Conservation (phyloP, 2,329 filamentous ascomycete species). For the Fusarium bulbicola region DNA sequence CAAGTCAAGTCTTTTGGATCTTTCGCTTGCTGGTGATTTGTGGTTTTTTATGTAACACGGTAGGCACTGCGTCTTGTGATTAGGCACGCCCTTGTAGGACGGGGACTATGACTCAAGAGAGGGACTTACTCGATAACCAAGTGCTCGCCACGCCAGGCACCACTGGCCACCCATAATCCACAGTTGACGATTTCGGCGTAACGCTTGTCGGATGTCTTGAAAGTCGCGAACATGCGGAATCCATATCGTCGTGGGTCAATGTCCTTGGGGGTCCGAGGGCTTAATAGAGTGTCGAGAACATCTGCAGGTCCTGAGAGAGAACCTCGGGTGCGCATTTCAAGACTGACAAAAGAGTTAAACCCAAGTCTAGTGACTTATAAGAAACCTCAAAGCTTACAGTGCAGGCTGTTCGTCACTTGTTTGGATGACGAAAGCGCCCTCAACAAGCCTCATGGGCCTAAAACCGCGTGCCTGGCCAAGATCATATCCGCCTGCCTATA, state of each 20-base stretch:
- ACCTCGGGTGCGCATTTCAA: conserved; percentile 58
- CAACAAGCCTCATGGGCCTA: conserved; percentile 54
- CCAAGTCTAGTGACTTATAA: background rate
- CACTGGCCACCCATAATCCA: conserved; percentile 60
- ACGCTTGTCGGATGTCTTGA: conserved; percentile 60
- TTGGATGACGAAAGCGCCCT: conserved; percentile 60
- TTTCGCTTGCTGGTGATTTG: conserved; percentile 3
- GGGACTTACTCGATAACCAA: conserved; percentile 56
- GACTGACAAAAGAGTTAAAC: conserved; percentile 35
- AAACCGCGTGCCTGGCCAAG: conserved; percentile 53
- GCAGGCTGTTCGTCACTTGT: conserved; percentile 59
- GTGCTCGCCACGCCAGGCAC: conserved; percentile 56
- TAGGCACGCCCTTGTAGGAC: conserved; percentile 8
- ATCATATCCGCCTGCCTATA: conserved; percentile 54
- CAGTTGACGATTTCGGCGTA: conserved; percentile 60
- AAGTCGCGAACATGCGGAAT: conserved; percentile 59
- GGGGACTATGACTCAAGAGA: conserved; percentile 2
- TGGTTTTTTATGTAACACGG: conserved; percentile 45
- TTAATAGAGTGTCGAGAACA: conserved; percentile 52
- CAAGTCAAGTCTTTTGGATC: conserved; percentile 2
- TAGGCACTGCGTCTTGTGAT: conserved; percentile 43
- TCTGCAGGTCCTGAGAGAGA: conserved; percentile 59
- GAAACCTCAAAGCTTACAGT: conserved; percentile 44
- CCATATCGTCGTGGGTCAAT: conserved; percentile 56
- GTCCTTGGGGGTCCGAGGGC: conserved; percentile 49